These are phyloP conservation scores for Gentiana straminea DNA, from an alignment of 257 asterid genomes.

Conservation along the genomic window DNA sequence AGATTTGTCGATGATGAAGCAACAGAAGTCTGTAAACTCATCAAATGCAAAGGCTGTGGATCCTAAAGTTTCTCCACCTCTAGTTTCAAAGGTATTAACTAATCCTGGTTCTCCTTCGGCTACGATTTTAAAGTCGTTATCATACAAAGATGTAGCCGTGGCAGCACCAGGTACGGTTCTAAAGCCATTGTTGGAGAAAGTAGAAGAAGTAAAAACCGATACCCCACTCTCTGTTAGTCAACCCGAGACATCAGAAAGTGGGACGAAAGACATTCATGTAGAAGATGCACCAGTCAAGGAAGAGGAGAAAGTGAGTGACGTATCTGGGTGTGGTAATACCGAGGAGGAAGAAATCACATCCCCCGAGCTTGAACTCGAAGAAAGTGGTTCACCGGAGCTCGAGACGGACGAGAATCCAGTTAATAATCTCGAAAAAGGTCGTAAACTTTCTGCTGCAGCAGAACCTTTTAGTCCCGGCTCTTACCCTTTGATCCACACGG, in stretches of 20 bases:
- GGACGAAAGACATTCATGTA: constrained; percentile 16
- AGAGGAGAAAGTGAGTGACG: constrained; percentile 19
- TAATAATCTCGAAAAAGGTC: constrained; percentile 12
- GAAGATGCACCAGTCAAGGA: constrained; percentile 24
- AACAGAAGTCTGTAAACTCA: constrained; percentile 5
- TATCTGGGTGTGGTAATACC: constrained; percentile 18
- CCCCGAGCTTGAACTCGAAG: no score
- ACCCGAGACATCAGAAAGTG: constrained; percentile 4
- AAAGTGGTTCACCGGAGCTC: no score
- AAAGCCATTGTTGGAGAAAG: constrained; percentile 54
- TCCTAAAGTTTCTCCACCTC: constrained; percentile 19
- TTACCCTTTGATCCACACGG: constrained; percentile 34
- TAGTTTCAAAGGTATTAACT: constrained; percentile 29
- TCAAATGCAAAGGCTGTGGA: constrained; percentile 42
- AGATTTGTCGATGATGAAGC: no score
- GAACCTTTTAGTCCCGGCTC: constrained; percentile 68
- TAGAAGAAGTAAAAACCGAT: constrained; percentile 27
- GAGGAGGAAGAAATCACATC: constrained; percentile 8
- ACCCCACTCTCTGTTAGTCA: constrained; percentile 10
- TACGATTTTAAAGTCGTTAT: constrained; percentile 64
- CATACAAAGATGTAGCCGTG: constrained; percentile 86
- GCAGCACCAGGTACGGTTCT: constrained; percentile 87
- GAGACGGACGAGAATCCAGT: constrained; percentile 9
- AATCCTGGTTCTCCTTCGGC: constrained; percentile 44
- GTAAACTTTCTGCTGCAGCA: constrained; percentile 75